Base-by-base conservation (phyloP, 495 filamentous ascomycete species). In the Podospora anserina region DNA sequence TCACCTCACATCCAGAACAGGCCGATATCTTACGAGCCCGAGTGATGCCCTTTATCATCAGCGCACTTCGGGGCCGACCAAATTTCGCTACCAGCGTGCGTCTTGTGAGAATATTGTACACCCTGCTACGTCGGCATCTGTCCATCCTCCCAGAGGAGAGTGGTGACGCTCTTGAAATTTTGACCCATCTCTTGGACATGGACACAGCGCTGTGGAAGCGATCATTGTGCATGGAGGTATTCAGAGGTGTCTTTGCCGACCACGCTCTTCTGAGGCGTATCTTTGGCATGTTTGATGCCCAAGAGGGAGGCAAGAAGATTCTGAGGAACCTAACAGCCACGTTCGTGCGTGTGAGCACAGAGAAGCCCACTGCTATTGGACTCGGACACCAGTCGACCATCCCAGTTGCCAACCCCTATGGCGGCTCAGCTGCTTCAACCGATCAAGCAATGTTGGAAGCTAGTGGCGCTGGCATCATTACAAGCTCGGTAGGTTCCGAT, bases 371-470 rank as follows among this genome's bases (percentile, higher is more conserved):
- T 0, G 82, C 95, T 53, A 97, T 98, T 64, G 95, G 95, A 1
- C 83, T 97, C 2, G 90, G 93, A 28, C 88, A 89, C 57, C 92
- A 96, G 69, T 97, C 93, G 18, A 91, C 92, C 5, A 86, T 91
- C 23, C 93, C 94, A 27, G 79, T 82, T 0, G 78, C 82, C 58
- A 74, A 78, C 28, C 78, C 80, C 4, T 81, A 81, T 64, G 76
- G 72, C 2, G 77, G 72, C 61, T 69, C 71, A 16, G 79, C 76
- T 4, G 64, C 78, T 19, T 82, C 82, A 16, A 87, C 86, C 58
- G 94, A 98, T 66, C 92, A 95, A 75, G 90, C 91, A 7, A 89
- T 93, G 70, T 81, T 97, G 2, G 94, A 98, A 78, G 91, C 92
- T 18, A 92, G 91, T 49, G 94, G 92, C 13, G 88, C 97, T 58